Evolutionary conservation across 208 protist genomes (phyloP).

Genomic region (Trypanosoma vivax): DNA sequence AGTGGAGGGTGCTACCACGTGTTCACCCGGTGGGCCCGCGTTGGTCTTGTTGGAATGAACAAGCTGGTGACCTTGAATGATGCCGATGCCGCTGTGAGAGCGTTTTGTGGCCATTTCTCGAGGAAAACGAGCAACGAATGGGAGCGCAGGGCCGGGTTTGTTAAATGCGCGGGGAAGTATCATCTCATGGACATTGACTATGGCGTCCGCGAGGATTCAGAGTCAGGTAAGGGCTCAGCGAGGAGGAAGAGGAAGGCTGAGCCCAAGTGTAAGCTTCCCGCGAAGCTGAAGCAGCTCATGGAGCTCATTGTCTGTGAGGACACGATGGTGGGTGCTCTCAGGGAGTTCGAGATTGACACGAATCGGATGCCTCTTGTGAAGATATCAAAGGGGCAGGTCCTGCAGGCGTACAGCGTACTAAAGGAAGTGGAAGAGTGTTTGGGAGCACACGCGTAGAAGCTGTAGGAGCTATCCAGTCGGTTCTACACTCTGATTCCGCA

Average conservation of each 20-base stretch:
- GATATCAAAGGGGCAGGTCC: constrained; percentile 72
- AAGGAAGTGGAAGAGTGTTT: constrained; percentile 52
- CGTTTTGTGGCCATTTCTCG: constrained; percentile 45
- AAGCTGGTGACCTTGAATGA: constrained; percentile 22
- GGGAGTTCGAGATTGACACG: constrained; percentile 70
- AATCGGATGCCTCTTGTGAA: constrained; percentile 78
- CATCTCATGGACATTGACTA: constrained; percentile 81
- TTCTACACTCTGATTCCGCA: constrained; percentile 86
- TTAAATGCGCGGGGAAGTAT: constrained; percentile 55
- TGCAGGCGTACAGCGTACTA: constrained; percentile 41
- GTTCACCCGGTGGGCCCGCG: constrained; percentile 76
- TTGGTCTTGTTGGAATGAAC: constrained; percentile 62
- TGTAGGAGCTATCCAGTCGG: constrained; percentile 32
- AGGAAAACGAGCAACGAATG: constrained; percentile 66
- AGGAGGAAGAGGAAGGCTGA: constrained; percentile 16
- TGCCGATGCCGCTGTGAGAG: constrained; percentile 18
- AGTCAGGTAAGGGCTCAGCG: constrained; percentile 11
- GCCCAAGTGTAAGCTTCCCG: constrained; percentile 33
- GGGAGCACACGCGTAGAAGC: constrained; percentile 34
- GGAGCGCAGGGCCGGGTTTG: constrained; percentile 28
- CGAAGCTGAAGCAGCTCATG: constrained; percentile 47
- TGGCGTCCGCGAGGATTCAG: constrained; percentile 19
- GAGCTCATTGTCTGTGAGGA: constrained; percentile 51
- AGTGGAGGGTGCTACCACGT: constrained; percentile 25
- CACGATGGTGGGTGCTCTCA: constrained; percentile 59